Evolutionary conservation across 176 grass and related monocot genomes (phyloP).

Genomic region (Aegilops sharonensis): DNA sequence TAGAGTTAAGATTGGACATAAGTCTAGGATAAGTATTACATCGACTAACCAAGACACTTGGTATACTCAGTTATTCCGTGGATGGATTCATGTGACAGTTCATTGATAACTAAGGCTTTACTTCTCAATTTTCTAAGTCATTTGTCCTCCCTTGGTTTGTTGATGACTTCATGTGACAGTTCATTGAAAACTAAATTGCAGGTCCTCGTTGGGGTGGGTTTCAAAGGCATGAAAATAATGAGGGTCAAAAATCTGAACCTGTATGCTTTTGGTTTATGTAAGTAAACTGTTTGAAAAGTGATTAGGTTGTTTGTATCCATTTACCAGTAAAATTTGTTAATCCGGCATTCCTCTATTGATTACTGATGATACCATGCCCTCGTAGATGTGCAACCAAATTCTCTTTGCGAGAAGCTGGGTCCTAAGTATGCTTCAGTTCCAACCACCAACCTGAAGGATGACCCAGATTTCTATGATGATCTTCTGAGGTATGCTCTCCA

Average conservation of each 20-base stretch:
- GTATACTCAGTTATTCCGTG: not conserved
- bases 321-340: not conserved
- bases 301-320: not conserved
- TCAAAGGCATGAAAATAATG: conserved; percentile 86
- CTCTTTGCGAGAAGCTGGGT: conserved; percentile 85
- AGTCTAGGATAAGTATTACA: not conserved
- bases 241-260: conserved; percentile 79
- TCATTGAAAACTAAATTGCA: conserved; percentile 40
- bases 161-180: conserved; percentile 9
- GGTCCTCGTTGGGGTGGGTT: conserved; percentile 94
- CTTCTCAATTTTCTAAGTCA: not conserved
- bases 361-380: conserved; percentile 25
- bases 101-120: not conserved
- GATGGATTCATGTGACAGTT: not conserved
- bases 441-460: conserved; percentile 53
- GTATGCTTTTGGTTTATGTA: conserved; percentile 98
- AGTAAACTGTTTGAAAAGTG: conserved; percentile 32
- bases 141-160: not conserved
- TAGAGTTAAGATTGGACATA: not conserved
- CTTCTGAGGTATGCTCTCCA: conserved; percentile 64
- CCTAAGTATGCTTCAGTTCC: conserved; percentile 87
- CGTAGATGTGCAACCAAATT: conserved; percentile 80
- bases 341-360: not conserved
- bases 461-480: conserved; percentile 86
- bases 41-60: not conserved